A percentile compares a stretch with the other conserved stretches of the same genome.
Conservation (phyloP, 1,284 basidiomycete species). For the Cutaneotrichosporon sp. region DNA sequence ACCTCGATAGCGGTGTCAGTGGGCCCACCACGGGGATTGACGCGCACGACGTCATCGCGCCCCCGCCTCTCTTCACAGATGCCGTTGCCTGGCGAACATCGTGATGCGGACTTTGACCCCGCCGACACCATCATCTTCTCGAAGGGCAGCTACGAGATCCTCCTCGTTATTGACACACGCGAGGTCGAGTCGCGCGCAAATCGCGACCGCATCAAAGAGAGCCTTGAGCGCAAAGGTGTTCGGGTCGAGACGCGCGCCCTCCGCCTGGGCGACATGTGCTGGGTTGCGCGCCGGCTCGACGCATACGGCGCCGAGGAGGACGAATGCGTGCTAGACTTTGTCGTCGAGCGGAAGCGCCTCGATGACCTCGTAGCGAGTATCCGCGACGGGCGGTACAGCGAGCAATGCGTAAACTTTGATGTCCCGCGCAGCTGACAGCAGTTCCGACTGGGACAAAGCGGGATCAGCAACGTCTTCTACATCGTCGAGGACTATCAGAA, state of each 20-base stretch:
- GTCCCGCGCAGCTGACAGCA: conserved; percentile 28
- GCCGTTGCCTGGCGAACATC: conserved; percentile 22
- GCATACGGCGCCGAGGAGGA: conserved; percentile 45
- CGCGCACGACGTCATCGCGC: conserved; percentile 8
- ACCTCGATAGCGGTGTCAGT: neutral
- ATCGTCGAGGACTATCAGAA: conserved; percentile 59
- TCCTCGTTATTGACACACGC: conserved; percentile 59
- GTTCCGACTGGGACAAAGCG: conserved; percentile 57
- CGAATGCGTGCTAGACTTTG: conserved; percentile 60
- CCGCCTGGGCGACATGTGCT: conserved; percentile 59
- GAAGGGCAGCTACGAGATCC: conserved; percentile 57
- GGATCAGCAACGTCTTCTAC: conserved; percentile 58
- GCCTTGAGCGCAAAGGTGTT: conserved; percentile 50
- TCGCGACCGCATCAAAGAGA: conserved; percentile 49
- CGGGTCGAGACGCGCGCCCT: conserved; percentile 56
- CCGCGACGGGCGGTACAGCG: conserved; percentile 58
- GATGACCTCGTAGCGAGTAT: conserved; percentile 59
- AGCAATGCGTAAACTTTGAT: conserved; percentile 57
- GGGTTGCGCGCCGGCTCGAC: conserved; percentile 57
- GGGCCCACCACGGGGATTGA: neutral
- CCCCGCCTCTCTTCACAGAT: conserved; percentile 40
- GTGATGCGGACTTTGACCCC: conserved; percentile 32
- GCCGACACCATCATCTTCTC: conserved; percentile 53
- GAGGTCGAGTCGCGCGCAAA: conserved; percentile 55
- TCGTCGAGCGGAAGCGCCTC: conserved; percentile 60